These are phyloP conservation scores for Dactylellina sp. DNA, from an alignment of 2,329 filamentous ascomycete genomes.

Conservation along the genomic window DNA sequence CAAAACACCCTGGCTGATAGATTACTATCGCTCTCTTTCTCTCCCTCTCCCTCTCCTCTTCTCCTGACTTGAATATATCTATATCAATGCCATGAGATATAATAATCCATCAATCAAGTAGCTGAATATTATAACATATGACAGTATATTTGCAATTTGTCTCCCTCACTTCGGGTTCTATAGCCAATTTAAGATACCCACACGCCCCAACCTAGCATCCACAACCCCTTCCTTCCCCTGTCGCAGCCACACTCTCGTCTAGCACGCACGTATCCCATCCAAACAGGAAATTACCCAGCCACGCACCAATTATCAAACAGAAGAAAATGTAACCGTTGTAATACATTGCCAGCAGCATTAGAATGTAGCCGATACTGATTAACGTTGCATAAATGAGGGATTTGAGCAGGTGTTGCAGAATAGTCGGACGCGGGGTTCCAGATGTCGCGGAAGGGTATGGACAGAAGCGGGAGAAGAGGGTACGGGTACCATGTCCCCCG, in stretches of 20 bases:
- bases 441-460: background rate
- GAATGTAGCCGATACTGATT: constrained; percentile 66
- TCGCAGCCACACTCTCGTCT: constrained; percentile 42
- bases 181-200: too few relatives aligned
- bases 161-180: too few relatives aligned
- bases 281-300: constrained; percentile 78
- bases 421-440: constrained; percentile 68
- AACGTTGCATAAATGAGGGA: constrained; percentile 76
- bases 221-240: constrained; percentile 36
- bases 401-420: constrained; percentile 75
- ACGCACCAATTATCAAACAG: constrained; percentile 81
- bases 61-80: too few relatives aligned
- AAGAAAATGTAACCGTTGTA: constrained; percentile 82
- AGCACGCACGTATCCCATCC: constrained; percentile 71
- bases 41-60: too few relatives aligned
- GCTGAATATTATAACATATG: too few relatives aligned
- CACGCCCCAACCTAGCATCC: too few relatives aligned
- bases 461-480: constrained; percentile 25
- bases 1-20: too few relatives aligned
- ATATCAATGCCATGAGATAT: too few relatives aligned
- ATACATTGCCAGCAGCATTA: constrained; percentile 70
- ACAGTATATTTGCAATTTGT: too few relatives aligned
- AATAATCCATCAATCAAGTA: too few relatives aligned
- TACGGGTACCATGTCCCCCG: background rate
- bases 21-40: too few relatives aligned